Base-by-base conservation (phyloP, 2,329 filamentous ascomycete genomes). In the Fusarium mangiferae region DNA sequence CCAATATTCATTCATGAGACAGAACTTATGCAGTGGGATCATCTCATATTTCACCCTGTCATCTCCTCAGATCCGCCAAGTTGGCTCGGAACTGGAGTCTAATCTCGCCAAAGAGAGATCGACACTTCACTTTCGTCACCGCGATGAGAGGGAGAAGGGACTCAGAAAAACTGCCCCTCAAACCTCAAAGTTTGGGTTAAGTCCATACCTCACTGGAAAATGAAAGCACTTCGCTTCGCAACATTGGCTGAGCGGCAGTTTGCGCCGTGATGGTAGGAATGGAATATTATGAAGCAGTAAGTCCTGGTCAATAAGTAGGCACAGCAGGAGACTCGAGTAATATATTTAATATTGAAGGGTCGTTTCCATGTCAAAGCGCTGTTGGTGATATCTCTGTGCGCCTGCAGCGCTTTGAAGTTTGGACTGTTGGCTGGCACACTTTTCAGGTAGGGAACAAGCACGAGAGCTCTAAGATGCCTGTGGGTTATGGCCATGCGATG, bases 101-200 rank as follows among this genome's bases (percentile, higher is more conserved):
- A 57, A 66, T 63, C 35, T 71, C 59, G 44, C 51, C 41, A 33
- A 44, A 55, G 57, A 64, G 52, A 65, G 56, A 67, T 51, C 73
- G 26, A 49, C 64, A 68, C 30, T 76, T 66, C n/a, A 69, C 51
- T 28, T 41, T 30, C 51, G 52, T 58, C 48, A 66, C 28, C 42
- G 70, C 30, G 49, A 38, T 38, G 39, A 63, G 61, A 70, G 61
- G 42, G 60, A 59, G 68, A 39, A 59, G 17, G n/a, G 22, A 24
- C 9, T 33, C 20, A 54, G 49, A 54, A 70, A 70, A 49, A 52
- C 45, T 51, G 55, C 38, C 18, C 35, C 54, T n/a, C 58, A 39
- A 33, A 49, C 12, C 41, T 49, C 36, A 39, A 64, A 22, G 64
- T 63, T 38, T 66, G 66, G 39, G 30, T 66, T 20, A 33, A 26